A percentile compares a stretch with the other conserved stretches of the same genome.
Conservation (phyloP, 2,329 filamentous ascomycete genomes). For the Pseudogymnoascus sp. region DNA sequence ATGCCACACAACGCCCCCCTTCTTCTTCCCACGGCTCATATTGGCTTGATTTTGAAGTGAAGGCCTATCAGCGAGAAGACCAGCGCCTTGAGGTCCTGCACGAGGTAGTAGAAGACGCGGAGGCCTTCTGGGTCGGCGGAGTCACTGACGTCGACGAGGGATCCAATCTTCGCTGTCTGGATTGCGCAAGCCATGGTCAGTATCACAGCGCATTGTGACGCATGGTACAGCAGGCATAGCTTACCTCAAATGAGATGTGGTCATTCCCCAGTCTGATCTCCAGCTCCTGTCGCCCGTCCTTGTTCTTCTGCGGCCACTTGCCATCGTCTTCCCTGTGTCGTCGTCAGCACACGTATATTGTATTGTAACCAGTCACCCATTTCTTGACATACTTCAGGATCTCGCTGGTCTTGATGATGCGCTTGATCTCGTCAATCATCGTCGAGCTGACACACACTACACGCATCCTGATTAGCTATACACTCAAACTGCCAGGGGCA, state of each 20-base stretch:
- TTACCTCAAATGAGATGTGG: slow-evolving; percentile 94
- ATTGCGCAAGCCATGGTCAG: background rate
- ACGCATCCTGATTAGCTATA: background rate
- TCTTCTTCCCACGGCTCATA: slow-evolving; percentile 36
- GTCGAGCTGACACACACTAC: slow-evolving; percentile 91
- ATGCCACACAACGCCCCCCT: background rate
- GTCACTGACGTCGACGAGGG: slow-evolving; percentile 90
- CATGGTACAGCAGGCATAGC: background rate
- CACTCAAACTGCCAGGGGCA: background rate
- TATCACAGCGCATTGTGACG: background rate
- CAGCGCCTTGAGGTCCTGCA: slow-evolving; percentile 92
- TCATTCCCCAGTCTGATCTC: slow-evolving; percentile 91
- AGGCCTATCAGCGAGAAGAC: slow-evolving; percentile 94
- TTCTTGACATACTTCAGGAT: slow-evolving; percentile 70
- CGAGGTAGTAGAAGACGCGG: slow-evolving; percentile 95
- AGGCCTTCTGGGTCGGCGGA: slow-evolving; percentile 92
- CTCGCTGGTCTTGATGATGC: slow-evolving; percentile 93
- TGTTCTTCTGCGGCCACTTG: slow-evolving; percentile 99
- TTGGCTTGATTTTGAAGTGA: slow-evolving; percentile 92
- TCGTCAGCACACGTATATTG: slow-evolving; percentile 22
- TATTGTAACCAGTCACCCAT: background rate
- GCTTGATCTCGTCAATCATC: slow-evolving; percentile 88
- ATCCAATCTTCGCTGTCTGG: slow-evolving; percentile 96
- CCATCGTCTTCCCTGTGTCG: slow-evolving; percentile 78
- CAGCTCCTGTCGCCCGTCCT: slow-evolving; percentile 91